Conservation (phyloP, 352 stramenopile genomes). For the Albugo candida region DNA sequence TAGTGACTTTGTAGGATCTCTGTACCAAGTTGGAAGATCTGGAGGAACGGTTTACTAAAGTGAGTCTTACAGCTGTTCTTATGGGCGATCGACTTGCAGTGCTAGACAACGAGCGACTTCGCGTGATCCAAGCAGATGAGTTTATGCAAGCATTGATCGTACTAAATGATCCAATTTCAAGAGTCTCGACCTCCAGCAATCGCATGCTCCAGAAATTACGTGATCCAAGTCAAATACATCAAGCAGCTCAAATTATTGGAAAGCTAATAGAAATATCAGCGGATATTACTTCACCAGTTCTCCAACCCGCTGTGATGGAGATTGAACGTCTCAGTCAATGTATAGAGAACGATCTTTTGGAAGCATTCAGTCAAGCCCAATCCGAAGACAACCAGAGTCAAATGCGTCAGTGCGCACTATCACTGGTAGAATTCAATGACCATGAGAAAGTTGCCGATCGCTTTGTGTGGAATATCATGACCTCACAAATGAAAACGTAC, state of each 20-base stretch:
- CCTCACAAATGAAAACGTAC: conserved; percentile 35
- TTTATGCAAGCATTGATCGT: conserved; percentile 53
- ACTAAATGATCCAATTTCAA: conserved; percentile 39
- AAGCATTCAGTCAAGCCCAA: conserved; percentile 54
- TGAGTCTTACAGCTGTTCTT: conserved; percentile 57
- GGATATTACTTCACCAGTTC: conserved; percentile 38
- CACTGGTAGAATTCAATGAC: conserved; percentile 64
- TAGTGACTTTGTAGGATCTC: too few species aligned
- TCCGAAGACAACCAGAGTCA: conserved; percentile 21
- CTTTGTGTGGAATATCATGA: conserved; percentile 75
- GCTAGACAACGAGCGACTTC: conserved; percentile 38
- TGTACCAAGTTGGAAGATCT: conserved; percentile 31
- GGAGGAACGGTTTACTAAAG: conserved; percentile 71
- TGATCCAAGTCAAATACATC: conserved; percentile 47
- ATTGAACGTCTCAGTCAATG: conserved; percentile 56
- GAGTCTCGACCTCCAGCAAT: conserved; percentile 34
- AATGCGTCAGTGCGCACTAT: conserved; percentile 42
- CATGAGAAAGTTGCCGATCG: conserved; percentile 66
- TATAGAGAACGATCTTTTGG: conserved; percentile 52
- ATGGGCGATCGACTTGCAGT: conserved; percentile 46
- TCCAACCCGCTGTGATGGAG: conserved; percentile 31
- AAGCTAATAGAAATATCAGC: conserved; percentile 51
- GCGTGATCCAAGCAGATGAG: conserved; percentile 57
- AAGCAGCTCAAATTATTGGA: conserved; percentile 46
- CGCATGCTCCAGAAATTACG: conserved; percentile 38